Evolutionary conservation across 345 rosid genomes (phyloP).

Genomic region (Arabidopsis thaliana): DNA sequence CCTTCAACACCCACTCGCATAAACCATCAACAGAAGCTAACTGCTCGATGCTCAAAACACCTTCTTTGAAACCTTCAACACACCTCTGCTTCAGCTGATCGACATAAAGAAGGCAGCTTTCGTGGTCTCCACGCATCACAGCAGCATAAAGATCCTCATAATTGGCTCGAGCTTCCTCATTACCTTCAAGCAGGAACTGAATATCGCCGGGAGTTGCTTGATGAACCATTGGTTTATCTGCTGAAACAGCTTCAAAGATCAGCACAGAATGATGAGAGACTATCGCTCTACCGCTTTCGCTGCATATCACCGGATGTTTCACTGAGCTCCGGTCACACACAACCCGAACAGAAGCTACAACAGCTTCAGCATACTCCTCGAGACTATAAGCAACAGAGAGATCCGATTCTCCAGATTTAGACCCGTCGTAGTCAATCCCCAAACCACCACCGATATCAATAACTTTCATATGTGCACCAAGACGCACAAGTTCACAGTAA

Average conservation of each 20-base stretch:
- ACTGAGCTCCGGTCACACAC: slow-evolving; percentile 78
- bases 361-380: slow-evolving; percentile 85
- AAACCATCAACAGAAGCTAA: slow-evolving; percentile 86
- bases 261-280: slow-evolving; percentile 91
- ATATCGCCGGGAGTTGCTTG: slow-evolving; percentile 45
- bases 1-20: slow-evolving; percentile 69
- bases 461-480: slow-evolving; percentile 86
- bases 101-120: slow-evolving; percentile 66
- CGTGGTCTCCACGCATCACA: slow-evolving; percentile 66
- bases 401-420: slow-evolving; percentile 83
- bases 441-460: slow-evolving; percentile 92
- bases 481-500: slow-evolving; percentile 85
- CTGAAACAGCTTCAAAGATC: slow-evolving; percentile 81
- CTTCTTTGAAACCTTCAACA: slow-evolving; percentile 82
- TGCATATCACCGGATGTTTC: slow-evolving; percentile 86
- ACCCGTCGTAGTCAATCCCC: slow-evolving; percentile 95
- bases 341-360: slow-evolving; percentile 64
- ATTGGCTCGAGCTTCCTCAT: slow-evolving; percentile 73
- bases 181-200: slow-evolving; percentile 68
- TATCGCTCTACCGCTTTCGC: slow-evolving; percentile 94
- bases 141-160: slow-evolving; percentile 61
- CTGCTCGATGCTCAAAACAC: slow-evolving; percentile 74
- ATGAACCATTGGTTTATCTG: slow-evolving; percentile 37
- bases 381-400: slow-evolving; percentile 85
- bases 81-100: slow-evolving; percentile 87